These are phyloP conservation scores for Macroventuria anomochaeta DNA, from an alignment of 2,329 filamentous ascomycete genomes.

Conservation along the genomic window DNA sequence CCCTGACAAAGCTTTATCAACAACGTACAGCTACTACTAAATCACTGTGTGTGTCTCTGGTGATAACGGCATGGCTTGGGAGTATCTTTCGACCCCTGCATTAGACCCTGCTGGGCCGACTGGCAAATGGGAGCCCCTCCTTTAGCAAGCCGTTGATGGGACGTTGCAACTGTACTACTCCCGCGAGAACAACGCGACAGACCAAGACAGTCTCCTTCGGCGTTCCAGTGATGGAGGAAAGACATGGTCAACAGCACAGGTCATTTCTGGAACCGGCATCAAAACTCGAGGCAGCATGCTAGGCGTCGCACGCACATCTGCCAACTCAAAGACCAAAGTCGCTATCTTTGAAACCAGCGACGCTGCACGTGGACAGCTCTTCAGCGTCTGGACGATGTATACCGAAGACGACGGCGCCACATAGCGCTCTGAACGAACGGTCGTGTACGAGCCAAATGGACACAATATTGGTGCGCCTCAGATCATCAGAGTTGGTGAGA, in stretches of 20 bases:
- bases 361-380: constrained; percentile 24
- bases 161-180: constrained; percentile 56
- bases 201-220: constrained; percentile 55
- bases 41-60: constrained; percentile 54
- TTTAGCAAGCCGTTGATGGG: constrained; percentile 50
- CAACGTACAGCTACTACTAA: constrained; percentile 44
- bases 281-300: constrained; percentile 56
- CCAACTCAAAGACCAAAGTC: constrained; percentile 41
- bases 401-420: constrained; percentile 52
- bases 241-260: constrained; percentile 46
- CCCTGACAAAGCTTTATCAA: constrained; percentile 30
- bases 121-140: constrained; percentile 57
- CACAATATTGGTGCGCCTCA: constrained; percentile 53
- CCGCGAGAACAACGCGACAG: constrained; percentile 46
- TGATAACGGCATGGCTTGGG: constrained; percentile 51
- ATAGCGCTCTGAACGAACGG: constrained; percentile 47
- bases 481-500: constrained; percentile 53
- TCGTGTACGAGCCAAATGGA: constrained; percentile 49
- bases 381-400: constrained; percentile 49
- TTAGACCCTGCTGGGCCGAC: constrained; percentile 33
- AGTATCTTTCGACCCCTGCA: constrained; percentile 40
- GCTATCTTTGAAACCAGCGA: constrained; percentile 54
- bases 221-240: constrained; percentile 50
- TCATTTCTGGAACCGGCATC: constrained; percentile 47
- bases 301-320: constrained; percentile 46